Evolutionary conservation across 1,284 basidiomycete genomes (phyloP).

Genomic region (Ustilago trichophora): DNA sequence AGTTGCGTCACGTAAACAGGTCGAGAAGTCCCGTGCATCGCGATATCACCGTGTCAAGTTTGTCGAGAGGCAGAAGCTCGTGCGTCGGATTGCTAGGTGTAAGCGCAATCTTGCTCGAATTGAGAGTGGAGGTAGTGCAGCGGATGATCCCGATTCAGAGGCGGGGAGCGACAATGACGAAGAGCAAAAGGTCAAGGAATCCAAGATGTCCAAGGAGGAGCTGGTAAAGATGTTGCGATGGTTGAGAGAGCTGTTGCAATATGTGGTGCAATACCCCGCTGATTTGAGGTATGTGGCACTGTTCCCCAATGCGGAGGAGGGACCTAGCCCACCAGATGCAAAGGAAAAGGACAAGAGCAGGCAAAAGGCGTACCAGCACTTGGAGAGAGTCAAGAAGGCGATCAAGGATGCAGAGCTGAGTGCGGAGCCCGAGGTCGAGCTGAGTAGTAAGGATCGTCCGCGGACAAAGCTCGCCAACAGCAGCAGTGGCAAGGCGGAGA

Average conservation of each 20-base stretch:
- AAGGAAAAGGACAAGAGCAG: slow-evolving; percentile 31
- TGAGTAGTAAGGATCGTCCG: slow-evolving; percentile 26
- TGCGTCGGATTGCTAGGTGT: slow-evolving; percentile 26
- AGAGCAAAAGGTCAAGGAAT: slow-evolving; percentile 17
- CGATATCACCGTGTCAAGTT: slow-evolving; percentile 54
- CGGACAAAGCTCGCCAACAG: slow-evolving; percentile 11
- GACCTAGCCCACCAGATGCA: slow-evolving; percentile 14
- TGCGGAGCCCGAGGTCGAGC: slow-evolving; percentile 47
- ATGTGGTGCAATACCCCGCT: slow-evolving; percentile 40
- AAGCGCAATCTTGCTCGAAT: slow-evolving; percentile 20
- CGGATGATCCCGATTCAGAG: slow-evolving; percentile 25
- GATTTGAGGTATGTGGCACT: slow-evolving; percentile 47
- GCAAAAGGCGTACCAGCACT: slow-evolving; percentile 30
- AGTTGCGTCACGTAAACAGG: slow-evolving; percentile 19
- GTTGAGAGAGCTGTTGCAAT: slow-evolving; percentile 36
- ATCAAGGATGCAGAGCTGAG: slow-evolving; percentile 39
- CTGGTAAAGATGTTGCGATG: slow-evolving; percentile 7
- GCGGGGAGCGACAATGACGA: slow-evolving; percentile 13
- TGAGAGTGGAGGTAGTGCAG: not conserved
- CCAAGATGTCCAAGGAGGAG: slow-evolving; percentile 27
- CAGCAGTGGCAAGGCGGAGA: not conserved
- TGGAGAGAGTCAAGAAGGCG: slow-evolving; percentile 30
- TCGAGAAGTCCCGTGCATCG: slow-evolving; percentile 33
- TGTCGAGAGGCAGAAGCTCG: slow-evolving; percentile 45
- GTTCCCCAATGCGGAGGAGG: slow-evolving; percentile 28